Conservation (phyloP, 1,139 yeast species). For the Magnusiomyces fungicola region DNA sequence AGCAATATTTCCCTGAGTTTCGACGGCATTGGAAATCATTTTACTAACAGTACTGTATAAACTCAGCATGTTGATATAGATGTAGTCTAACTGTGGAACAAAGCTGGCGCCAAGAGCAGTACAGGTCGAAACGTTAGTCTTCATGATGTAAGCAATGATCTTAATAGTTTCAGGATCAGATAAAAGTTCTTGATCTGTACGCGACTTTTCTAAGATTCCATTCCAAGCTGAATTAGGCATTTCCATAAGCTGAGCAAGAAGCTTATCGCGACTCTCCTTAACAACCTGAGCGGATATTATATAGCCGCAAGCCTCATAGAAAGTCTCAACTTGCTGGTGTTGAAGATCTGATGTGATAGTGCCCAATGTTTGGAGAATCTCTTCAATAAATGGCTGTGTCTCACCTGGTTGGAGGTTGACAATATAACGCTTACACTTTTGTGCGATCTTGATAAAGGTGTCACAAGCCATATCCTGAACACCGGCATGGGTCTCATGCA, state of each 20-base stretch:
- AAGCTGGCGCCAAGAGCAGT: constrained; percentile 88
- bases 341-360: constrained; percentile 84
- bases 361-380: constrained; percentile 76
- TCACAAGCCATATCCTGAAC: constrained; percentile 99
- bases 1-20: constrained; percentile 74
- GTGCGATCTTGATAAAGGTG: constrained; percentile 91
- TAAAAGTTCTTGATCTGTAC: constrained; percentile 76
- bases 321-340: constrained; percentile 97
- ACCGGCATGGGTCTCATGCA: constrained; percentile 99
- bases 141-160: constrained; percentile 85
- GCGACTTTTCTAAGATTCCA: constrained; percentile 82
- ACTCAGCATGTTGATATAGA: constrained; percentile 84
- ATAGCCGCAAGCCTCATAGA: constrained; percentile 95
- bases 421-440: constrained; percentile 91
- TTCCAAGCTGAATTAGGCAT: constrained; percentile 94
- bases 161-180: constrained; percentile 83
- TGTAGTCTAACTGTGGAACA: constrained; percentile 77
- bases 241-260: constrained; percentile 74
- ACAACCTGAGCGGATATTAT: constrained; percentile 80
- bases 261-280: constrained; percentile 56
- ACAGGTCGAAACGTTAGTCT: constrained; percentile 93
- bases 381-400: constrained; percentile 86
- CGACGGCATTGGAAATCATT: constrained; percentile 79
- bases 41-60: constrained; percentile 83
- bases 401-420: constrained; percentile 83